Conservation (phyloP, 495 filamentous ascomycete genomes). For the Neurospora sp. region DNA sequence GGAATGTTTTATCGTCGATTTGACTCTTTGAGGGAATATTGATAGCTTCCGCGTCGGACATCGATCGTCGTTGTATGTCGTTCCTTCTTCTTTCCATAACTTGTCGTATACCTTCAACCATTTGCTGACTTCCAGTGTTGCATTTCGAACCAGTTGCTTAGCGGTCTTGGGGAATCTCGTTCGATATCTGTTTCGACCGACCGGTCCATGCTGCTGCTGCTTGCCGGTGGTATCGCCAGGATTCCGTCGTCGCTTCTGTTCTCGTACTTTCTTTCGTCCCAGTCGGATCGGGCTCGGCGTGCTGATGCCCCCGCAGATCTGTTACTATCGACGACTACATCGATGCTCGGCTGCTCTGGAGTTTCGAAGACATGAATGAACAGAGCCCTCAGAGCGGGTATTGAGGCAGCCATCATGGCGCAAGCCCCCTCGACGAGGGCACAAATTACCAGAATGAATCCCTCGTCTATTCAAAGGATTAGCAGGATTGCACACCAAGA, state of each 20-base stretch:
- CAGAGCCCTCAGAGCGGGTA: constrained; percentile 23
- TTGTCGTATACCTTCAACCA: background rate
- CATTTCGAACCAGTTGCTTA: background rate
- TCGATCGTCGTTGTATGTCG: background rate
- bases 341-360: background rate
- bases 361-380: background rate
- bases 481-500: background rate
- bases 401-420: constrained; percentile 29
- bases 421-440: constrained; percentile 22
- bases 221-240: background rate
- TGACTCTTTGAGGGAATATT: background rate
- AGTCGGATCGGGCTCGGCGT: background rate
- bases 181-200: background rate
- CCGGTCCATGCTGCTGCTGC: background rate
- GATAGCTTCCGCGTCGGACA: background rate
- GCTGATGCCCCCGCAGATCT: background rate
- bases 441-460: constrained; percentile 22
- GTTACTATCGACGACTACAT: background rate
- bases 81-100: background rate
- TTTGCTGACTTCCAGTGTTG: background rate
- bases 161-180: background rate
- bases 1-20: background rate
- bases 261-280: background rate
- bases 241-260: background rate
- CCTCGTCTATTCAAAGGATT: constrained; percentile 13